phyloP scores from a whole-genome alignment of 2,329 filamentous ascomycete genomes.

The Triangularia verruculosa region DNA sequence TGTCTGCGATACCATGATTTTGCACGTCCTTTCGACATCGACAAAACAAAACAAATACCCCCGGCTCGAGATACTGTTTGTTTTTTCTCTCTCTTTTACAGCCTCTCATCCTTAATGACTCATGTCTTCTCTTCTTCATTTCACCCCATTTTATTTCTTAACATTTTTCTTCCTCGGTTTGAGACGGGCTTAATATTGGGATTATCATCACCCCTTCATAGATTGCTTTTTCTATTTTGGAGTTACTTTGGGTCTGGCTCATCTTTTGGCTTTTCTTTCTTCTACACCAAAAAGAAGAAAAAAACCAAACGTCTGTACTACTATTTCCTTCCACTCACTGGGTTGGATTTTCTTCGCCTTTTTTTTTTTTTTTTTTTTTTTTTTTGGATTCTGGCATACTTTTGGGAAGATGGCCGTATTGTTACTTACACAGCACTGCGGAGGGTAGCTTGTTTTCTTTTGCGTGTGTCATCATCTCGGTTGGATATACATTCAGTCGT shows the following conservation, averaged over 20 bases:
- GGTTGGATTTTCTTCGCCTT: background rate
- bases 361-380: no score
- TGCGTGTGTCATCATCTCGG: constrained; percentile 3
- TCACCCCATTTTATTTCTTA: constrained; percentile 15
- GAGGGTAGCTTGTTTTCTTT: constrained; percentile 10
- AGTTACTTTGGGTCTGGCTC: background rate
- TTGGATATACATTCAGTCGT: background rate
- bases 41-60: constrained; percentile 16
- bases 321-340: background rate
- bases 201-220: constrained; percentile 4
- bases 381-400: constrained; percentile 6
- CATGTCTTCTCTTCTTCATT: constrained; percentile 21
- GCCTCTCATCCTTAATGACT: constrained; percentile 19
- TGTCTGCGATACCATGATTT: constrained; percentile 11
- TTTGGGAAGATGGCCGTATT: background rate
- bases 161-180: constrained; percentile 17
- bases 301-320: constrained; percentile 24
- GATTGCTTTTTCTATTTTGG: background rate
- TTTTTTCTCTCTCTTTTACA: constrained; percentile 19
- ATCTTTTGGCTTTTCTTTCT: constrained; percentile 10
- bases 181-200: constrained; percentile 8
- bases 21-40: background rate
- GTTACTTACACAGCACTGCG: background rate
- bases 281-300: constrained; percentile 6
- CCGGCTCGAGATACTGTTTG: constrained; percentile 18